Conservation (phyloP, 2,329 filamentous ascomycete species). For the Exophiala calicioides region DNA sequence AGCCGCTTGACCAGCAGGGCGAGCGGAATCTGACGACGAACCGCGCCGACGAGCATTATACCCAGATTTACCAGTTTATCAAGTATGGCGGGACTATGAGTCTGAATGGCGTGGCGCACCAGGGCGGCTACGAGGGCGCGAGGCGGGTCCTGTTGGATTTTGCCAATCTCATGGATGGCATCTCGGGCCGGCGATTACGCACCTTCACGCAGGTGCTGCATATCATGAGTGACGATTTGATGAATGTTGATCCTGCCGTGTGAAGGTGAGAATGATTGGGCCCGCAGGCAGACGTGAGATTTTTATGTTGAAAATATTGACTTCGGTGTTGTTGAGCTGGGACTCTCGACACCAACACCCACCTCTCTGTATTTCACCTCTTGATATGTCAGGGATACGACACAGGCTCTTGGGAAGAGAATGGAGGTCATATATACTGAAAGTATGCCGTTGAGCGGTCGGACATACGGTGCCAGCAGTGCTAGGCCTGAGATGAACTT, state of each 20-base stretch:
- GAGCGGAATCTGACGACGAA: constrained; percentile 37
- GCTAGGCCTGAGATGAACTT: too few relatives aligned
- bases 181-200: constrained; percentile 53
- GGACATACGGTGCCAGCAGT: too few relatives aligned
- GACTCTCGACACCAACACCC: too few relatives aligned
- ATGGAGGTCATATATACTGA: too few relatives aligned
- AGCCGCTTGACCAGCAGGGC: constrained; percentile 9
- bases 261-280: too few relatives aligned
- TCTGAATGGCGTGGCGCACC: constrained; percentile 50
- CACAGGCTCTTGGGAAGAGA: too few relatives aligned
- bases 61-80: constrained; percentile 43
- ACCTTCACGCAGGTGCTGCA: constrained; percentile 55
- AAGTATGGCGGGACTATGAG: constrained; percentile 51
- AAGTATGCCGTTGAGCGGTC: too few relatives aligned
- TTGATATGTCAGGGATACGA: too few relatives aligned
- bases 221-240: constrained; percentile 54
- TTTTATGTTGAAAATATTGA: too few relatives aligned
- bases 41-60: constrained; percentile 22
- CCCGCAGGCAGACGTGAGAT: too few relatives aligned
- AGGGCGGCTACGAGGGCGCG: constrained; percentile 54
- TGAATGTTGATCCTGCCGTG: constrained; percentile 25
- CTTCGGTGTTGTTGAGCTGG: too few relatives aligned
- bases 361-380: too few relatives aligned
- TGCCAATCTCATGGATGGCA: constrained; percentile 54
- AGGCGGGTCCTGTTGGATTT: constrained; percentile 54